phyloP scores from a whole-genome alignment of 805 yeast genomes.

The Yamadazyma sp. region DNA sequence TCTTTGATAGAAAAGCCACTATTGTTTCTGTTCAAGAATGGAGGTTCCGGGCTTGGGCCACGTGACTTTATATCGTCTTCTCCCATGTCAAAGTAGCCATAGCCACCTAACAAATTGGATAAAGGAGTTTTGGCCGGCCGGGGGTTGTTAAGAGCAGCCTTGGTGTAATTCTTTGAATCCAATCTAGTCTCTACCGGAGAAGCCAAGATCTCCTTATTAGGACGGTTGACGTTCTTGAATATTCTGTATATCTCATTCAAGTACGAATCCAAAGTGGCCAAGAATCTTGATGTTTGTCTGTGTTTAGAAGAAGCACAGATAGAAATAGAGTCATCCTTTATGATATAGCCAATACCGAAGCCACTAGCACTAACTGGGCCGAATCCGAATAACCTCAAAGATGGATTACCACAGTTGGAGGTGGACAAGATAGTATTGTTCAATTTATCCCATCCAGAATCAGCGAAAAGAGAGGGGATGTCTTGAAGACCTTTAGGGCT shows the following conservation, averaged over 20 bases:
- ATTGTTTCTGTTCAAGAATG: constrained; percentile 37
- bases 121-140: constrained; percentile 20
- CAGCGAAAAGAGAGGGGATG: constrained; percentile 77
- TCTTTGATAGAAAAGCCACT: constrained; percentile 48
- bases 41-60: constrained; percentile 60
- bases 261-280: constrained; percentile 52
- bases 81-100: constrained; percentile 60
- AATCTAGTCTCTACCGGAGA: constrained; percentile 27
- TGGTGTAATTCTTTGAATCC: constrained; percentile 8
- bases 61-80: constrained; percentile 53
- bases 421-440: constrained; percentile 75
- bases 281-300: constrained; percentile 57
- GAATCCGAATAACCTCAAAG: constrained; percentile 56
- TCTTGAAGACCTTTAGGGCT: constrained; percentile 29
- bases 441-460: constrained; percentile 83
- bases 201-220: constrained; percentile 16
- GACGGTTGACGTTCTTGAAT: constrained; percentile 24
- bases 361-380: constrained; percentile 61
- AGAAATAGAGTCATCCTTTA: constrained; percentile 51
- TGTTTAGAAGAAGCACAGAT: constrained; percentile 60
- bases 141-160: constrained; percentile 2
- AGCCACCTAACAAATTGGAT: constrained; percentile 52
- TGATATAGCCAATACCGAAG: constrained; percentile 57
- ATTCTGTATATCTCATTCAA: constrained; percentile 45
- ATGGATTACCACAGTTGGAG: constrained; percentile 63